Base-by-base conservation (phyloP, 352 stramenopile genomes). In the Phytophthora pistaciae region DNA sequence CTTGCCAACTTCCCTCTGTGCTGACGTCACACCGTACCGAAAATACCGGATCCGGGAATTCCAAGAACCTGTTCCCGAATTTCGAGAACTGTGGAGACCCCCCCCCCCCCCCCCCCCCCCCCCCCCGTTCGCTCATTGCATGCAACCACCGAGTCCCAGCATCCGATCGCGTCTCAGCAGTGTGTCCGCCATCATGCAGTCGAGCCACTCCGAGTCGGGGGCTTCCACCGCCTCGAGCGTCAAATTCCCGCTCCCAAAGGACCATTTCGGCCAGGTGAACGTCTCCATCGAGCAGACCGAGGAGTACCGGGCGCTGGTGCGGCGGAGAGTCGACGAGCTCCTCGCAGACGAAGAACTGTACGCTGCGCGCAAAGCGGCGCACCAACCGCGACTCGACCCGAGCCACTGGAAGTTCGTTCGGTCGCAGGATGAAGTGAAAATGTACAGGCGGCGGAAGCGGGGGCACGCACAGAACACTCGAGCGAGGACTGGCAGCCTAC, bases 351-450 rank as follows among this genome's bases (percentile, higher is more conserved):
- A 87, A 73, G 56, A 69, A 16, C 54, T 62, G 49, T 60, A 62
- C 29, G 65, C 25, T 1, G 25, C 46, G 25, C 63, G 40, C 3
- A 61, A 70, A 54, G 57, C 62, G 3, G 33, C 16, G 0, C 64
- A 68, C 40, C 49, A 78, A 40, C 64, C 66, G 29, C 50, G 59
- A 20, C 65, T 83, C 5, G 68, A 84, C 21, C 38, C 49, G 20
- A 56, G n/a, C 0, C 54, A 81, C 33, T 87, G 79, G 79, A 83
- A 81, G 57, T 69, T 75, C 23, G 66, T 82, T 16, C 65, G 68
- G 3, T 75, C 68, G 9, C 72, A 85, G 27, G 60, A 79, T 27
- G 59, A 81, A 42, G 60, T 85, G 21, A 70, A 75, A n/a, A 69
- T 85, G 50, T 85, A 59, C 60, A 58, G 75, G 36, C 68, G 78